These are phyloP conservation scores for Coffea humblotiana DNA, from an alignment of 305 asterid species.

Conservation along the genomic window DNA sequence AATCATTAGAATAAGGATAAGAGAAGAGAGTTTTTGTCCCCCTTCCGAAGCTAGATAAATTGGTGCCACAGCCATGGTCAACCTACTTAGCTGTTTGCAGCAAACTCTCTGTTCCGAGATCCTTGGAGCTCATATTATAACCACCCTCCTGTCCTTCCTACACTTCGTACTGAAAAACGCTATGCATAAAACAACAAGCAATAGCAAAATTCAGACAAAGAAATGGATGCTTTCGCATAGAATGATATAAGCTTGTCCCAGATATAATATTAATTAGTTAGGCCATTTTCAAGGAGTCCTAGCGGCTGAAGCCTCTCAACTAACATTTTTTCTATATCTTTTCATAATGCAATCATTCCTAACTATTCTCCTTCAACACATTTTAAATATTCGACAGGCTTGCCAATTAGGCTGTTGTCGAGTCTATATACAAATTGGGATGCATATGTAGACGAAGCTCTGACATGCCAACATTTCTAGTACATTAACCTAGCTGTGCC, in stretches of 20 bases:
- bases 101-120: constrained; percentile 6
- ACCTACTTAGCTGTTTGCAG: background rate
- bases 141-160: background rate
- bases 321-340: background rate
- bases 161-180: background rate
- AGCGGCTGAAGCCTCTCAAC: background rate
- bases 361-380: background rate
- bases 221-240: background rate
- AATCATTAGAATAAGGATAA: background rate
- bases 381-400: background rate
- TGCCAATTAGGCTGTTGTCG: background rate
- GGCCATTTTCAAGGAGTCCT: constrained; percentile 5
- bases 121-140: constrained; percentile 18
- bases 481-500: background rate
- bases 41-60: background rate
- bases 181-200: background rate
- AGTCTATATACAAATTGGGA: background rate
- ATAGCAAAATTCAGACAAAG: background rate
- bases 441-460: background rate
- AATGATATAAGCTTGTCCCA: background rate
- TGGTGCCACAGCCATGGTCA: no score
- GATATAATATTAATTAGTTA: background rate
- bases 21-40: background rate
- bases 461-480: background rate
- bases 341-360: constrained; percentile 7